Evolutionary conservation across 1,284 basidiomycete genomes (phyloP).

Genomic region (Ceratobasidium sp.): DNA sequence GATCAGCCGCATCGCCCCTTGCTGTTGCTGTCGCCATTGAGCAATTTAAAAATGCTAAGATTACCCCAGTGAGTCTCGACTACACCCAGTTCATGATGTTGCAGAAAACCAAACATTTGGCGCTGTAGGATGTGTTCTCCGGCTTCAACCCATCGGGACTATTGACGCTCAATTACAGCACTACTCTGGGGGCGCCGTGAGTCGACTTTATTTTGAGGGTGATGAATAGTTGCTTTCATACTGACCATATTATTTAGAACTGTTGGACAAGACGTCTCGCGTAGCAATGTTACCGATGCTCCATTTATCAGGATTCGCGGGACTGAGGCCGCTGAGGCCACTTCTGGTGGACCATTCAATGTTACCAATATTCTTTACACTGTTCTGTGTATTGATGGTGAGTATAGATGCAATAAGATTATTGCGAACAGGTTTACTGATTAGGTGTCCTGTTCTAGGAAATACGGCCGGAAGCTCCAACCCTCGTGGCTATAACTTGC

Average conservation of each 20-base stretch:
- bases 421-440: background rate
- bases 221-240: background rate
- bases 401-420: background rate
- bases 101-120: background rate
- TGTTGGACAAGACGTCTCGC: constrained; percentile 43
- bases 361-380: constrained; percentile 46
- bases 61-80: constrained; percentile 45
- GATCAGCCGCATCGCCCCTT: constrained; percentile 45
- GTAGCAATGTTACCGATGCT: constrained; percentile 19
- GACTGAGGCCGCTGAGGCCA: constrained; percentile 40
- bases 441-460: background rate
- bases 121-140: constrained; percentile 44
- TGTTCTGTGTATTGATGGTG: constrained; percentile 47
- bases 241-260: constrained; percentile 7
- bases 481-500: constrained; percentile 42
- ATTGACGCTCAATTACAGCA: constrained; percentile 42
- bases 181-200: constrained; percentile 27
- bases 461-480: constrained; percentile 44
- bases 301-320: constrained; percentile 37
- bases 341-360: constrained; percentile 44
- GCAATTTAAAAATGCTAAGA: constrained; percentile 46
- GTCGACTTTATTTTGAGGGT: constrained; percentile 1
- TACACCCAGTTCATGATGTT: background rate
- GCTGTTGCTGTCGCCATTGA: constrained; percentile 44
- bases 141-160: constrained; percentile 45